Evolutionary conservation across 2,329 filamentous ascomycete genomes (phyloP).

Genomic region (Alternaria rosae): DNA sequence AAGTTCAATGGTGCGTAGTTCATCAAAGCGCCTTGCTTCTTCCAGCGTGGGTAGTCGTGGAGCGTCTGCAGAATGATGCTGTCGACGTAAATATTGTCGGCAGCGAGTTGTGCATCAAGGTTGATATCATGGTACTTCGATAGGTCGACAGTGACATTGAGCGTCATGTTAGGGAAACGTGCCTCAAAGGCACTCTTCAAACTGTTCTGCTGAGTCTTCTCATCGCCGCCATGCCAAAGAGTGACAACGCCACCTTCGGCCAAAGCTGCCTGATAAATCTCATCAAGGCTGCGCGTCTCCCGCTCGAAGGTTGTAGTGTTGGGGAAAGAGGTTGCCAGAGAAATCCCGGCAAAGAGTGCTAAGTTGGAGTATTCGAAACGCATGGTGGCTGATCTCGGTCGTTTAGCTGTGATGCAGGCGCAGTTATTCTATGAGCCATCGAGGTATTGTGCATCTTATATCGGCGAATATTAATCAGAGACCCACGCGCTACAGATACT

Average conservation of each 20-base stretch:
- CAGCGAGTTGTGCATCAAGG: constrained; percentile 57
- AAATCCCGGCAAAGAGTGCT: constrained; percentile 1
- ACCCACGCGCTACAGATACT: background rate
- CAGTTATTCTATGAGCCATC: background rate
- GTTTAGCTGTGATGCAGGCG: background rate
- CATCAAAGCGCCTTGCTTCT: constrained; percentile 55
- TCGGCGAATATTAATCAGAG: background rate
- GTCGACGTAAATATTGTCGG: constrained; percentile 49
- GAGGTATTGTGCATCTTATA: background rate
- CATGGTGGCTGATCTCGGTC: background rate
- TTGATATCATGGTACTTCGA: constrained; percentile 63
- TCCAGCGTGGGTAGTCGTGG: constrained; percentile 63
- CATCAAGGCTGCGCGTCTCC: constrained; percentile 59
- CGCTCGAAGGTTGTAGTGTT: background rate
- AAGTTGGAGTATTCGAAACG: constrained; percentile 1
- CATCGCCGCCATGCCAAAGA: constrained; percentile 60
- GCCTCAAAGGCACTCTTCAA: constrained; percentile 56
- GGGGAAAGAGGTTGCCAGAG: background rate
- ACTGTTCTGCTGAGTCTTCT: constrained; percentile 49
- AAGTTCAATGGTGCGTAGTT: constrained; percentile 60
- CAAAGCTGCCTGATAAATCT: constrained; percentile 60
- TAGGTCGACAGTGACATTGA: constrained; percentile 63
- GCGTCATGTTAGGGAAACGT: constrained; percentile 59
- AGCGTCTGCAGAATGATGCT: constrained; percentile 60
- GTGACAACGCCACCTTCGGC: constrained; percentile 58